Conservation (phyloP, 1,284 basidiomycete genomes). For the Moesziomyces parantarcticus region DNA sequence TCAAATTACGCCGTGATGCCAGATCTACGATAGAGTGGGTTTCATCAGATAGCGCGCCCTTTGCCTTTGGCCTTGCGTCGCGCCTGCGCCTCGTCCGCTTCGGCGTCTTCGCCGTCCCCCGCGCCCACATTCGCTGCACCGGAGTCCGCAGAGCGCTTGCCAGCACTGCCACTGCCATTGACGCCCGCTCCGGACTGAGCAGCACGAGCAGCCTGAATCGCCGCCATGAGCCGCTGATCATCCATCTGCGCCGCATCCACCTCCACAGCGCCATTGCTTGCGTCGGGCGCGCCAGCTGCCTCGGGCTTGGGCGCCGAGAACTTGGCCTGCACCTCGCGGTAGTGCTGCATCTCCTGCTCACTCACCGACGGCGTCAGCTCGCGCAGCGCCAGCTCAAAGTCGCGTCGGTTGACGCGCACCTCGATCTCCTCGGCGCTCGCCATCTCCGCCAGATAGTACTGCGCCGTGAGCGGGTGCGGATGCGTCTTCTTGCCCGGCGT, state of each 20-base stretch:
- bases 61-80: slow-evolving; percentile 25
- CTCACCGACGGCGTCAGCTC: slow-evolving; percentile 89
- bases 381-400: slow-evolving; percentile 81
- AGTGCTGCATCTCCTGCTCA: slow-evolving; percentile 88
- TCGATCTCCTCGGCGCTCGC: slow-evolving; percentile 79
- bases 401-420: slow-evolving; percentile 78
- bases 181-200: too few species aligned
- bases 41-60: slow-evolving; percentile 15
- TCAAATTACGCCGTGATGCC: not conserved
- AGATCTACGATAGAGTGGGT: not conserved
- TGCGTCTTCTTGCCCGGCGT: slow-evolving; percentile 68
- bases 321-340: slow-evolving; percentile 78
- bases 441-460: slow-evolving; percentile 91
- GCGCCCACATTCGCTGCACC: not conserved
- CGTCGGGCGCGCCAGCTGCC: not conserved
- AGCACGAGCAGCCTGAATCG: slow-evolving; percentile 7
- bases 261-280: not conserved
- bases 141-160: too few species aligned
- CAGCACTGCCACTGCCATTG: too few species aligned
- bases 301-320: slow-evolving; percentile 71
- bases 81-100: slow-evolving; percentile 9
- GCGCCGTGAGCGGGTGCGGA: slow-evolving; percentile 82
- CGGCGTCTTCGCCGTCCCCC: slow-evolving; percentile 1
- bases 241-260: slow-evolving; percentile 2
- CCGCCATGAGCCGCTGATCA: slow-evolving; percentile 13